Evolutionary conservation across 495 filamentous ascomycete genomes (phyloP).

Genomic region (Apiosordaria backusii): DNA sequence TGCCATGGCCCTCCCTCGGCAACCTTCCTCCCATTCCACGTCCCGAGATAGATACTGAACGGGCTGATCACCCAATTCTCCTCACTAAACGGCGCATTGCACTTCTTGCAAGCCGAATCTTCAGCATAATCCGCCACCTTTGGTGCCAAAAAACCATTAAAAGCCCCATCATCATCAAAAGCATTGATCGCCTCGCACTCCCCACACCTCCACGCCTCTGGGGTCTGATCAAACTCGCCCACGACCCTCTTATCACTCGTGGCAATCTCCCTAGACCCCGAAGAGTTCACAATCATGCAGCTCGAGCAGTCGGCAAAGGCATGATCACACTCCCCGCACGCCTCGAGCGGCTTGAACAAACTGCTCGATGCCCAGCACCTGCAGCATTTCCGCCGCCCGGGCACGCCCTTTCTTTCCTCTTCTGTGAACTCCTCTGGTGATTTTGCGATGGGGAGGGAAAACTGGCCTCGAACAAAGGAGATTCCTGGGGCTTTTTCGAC

Average conservation of each 20-base stretch:
- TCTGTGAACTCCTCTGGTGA: constrained; percentile 20
- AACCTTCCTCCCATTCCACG: constrained; percentile 23
- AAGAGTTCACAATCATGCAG: constrained; percentile 22
- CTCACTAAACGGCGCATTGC: constrained; percentile 15
- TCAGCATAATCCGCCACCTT: constrained; percentile 13
- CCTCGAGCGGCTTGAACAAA: constrained; percentile 19
- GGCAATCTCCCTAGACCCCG: constrained; percentile 21
- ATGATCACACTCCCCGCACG: constrained; percentile 20
- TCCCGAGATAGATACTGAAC: constrained; percentile 21
- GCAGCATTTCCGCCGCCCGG: constrained; percentile 22
- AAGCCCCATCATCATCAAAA: constrained; percentile 14
- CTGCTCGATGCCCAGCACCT: constrained; percentile 19
- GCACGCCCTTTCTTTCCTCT: constrained; percentile 19
- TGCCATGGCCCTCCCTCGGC: constrained; percentile 25
- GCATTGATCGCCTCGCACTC: constrained; percentile 20
- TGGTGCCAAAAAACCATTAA: constrained; percentile 20
- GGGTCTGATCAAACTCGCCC: constrained; percentile 27
- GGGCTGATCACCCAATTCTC: constrained; percentile 25
- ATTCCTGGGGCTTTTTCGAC: constrained; percentile 16
- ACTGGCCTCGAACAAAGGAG: constrained; percentile 13
- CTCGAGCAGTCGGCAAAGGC: constrained; percentile 13
- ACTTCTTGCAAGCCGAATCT: constrained; percentile 16
- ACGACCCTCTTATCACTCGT: constrained; percentile 11
- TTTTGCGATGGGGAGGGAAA: constrained; percentile 22
- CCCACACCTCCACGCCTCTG: constrained; percentile 21